Evolutionary conservation across 179 eudicot genomes (phyloP), one percentile per base, ranked within the genome.

Genomic region (Silene vulgaris): DNA sequence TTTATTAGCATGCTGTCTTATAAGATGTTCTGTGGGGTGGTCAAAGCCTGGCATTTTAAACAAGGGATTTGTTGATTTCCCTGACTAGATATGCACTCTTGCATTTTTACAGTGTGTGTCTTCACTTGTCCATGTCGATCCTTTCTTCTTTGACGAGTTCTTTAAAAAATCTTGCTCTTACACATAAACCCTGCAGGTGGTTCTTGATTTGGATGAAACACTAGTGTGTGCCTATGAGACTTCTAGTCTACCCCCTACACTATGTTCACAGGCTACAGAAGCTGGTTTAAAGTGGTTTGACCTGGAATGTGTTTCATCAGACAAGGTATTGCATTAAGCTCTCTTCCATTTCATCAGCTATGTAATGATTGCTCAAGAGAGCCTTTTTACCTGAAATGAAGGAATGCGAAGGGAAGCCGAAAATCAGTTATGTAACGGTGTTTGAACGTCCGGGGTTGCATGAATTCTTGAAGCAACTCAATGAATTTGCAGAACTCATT

Each of bases 161-260:
- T 67, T 69, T 20, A 13, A 71, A 62, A 65, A 13, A 16, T 3
- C 8, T 19, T n/a, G 52, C 6, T 29, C 52, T 28, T 69, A 32
- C 37, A 72, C 26, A 54, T 72, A 7, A 43, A 26, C 52, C 74
- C 72, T 72, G 82, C 89, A 94, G 98, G 98, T 94, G 65, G 97
- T 94, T 81, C 98, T 94, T 75, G 98, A 94, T 79, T 87, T 94
- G 87, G 98, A 94, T 80, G 98, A 94, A 80, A 94, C 98, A 80
- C 77, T 92, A 65, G 96, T 94, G 19, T 94, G 98, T 85, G 94
- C 97, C 12, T 92, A 90, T 79, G 98, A 94, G 80, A 88, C 94
- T 40, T 89, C 97, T 52, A 89, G 93, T 82, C 84, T 94, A 78
- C 98, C 97, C 30, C 83, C 95, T 72, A 76, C 79, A 65, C 79